These are phyloP conservation scores for Aspergillus oerlinghausenensis DNA, from an alignment of 2,329 filamentous ascomycete species.

Conservation along the genomic window DNA sequence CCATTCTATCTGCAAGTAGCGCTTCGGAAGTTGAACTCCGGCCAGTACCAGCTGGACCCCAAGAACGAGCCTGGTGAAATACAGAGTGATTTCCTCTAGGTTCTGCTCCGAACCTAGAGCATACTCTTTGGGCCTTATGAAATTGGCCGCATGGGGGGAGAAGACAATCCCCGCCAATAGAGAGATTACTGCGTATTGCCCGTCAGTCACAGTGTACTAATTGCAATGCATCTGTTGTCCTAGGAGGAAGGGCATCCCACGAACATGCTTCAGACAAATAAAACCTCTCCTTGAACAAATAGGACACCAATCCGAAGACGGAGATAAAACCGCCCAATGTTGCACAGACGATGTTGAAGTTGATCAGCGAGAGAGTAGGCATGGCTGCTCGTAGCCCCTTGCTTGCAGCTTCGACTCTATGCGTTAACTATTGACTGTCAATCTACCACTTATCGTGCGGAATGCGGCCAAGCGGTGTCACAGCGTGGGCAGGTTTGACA, in stretches of 20 bases:
- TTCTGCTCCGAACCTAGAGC: slow-evolving; percentile 54
- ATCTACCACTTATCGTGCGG: not conserved
- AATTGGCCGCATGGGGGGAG: slow-evolving; percentile 71
- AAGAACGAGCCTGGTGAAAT: slow-evolving; percentile 80
- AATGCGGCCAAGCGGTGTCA: not conserved
- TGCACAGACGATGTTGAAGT: slow-evolving; percentile 81
- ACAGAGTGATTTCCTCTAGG: slow-evolving; percentile 69
- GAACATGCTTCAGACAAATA: slow-evolving; percentile 85
- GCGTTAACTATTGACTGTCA: not conserved
- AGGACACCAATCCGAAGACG: slow-evolving; percentile 85
- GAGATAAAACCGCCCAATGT: slow-evolving; percentile 83
- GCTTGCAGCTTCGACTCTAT: not conserved
- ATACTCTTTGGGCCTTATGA: slow-evolving; percentile 72
- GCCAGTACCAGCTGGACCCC: slow-evolving; percentile 87
- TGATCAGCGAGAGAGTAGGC: slow-evolving; percentile 61
- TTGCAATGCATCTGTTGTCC: not conserved
- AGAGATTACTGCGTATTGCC: slow-evolving; percentile 63
- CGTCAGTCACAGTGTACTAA: slow-evolving; percentile 3
- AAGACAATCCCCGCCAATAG: slow-evolving; percentile 73
- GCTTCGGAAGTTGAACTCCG: slow-evolving; percentile 79
- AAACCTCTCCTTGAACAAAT: slow-evolving; percentile 81
- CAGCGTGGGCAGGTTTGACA: not conserved
- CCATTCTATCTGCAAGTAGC: slow-evolving; percentile 76
- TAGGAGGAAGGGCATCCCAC: slow-evolving; percentile 32
- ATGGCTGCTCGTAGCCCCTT: slow-evolving; percentile 34